Conservation (phyloP, 1,139 yeast genomes). For the Kodamaea sp. region DNA sequence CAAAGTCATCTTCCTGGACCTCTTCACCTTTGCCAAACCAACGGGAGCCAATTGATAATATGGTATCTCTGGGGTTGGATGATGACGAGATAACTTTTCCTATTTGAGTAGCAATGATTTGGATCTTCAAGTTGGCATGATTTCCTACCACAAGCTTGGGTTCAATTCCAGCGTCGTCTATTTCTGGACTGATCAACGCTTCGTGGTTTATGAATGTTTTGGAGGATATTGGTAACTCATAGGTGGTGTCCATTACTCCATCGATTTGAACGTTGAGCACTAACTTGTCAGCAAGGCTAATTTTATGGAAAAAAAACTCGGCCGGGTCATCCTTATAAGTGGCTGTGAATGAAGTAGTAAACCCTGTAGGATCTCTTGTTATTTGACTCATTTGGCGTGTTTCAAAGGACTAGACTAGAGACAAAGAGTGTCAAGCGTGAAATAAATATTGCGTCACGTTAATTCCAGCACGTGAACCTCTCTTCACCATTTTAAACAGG, state of each 20-base stretch:
- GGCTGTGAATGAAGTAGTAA: constrained; percentile 20
- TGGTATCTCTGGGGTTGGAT: constrained; percentile 33
- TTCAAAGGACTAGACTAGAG: too few relatives aligned
- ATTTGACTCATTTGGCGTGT: constrained; percentile 4
- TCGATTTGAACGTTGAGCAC: constrained; percentile 38
- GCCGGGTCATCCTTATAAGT: constrained; percentile 17
- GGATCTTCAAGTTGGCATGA: constrained; percentile 40
- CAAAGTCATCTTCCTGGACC: constrained; percentile 36
- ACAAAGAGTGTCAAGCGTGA: too few relatives aligned
- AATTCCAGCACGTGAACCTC: too few relatives aligned
- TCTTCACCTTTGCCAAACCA: constrained; percentile 48
- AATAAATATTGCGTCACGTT: too few relatives aligned
- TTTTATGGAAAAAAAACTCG: constrained; percentile 34
- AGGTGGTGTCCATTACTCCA: constrained; percentile 45
- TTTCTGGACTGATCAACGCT: constrained; percentile 12
- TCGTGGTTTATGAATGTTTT: constrained; percentile 24
- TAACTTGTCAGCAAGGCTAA: constrained; percentile 37
- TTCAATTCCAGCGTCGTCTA: constrained; percentile 34
- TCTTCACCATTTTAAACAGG: too few relatives aligned
- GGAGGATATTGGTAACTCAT: constrained; percentile 42
- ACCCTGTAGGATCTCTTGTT: constrained; percentile 22
- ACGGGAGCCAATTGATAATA: constrained; percentile 40
- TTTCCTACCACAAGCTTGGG: constrained; percentile 44
- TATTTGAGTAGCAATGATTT: constrained; percentile 45
- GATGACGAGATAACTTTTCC: constrained; percentile 35